Percentiles rank a stretch among this genome's conserved stretches.
These are phyloP conservation scores for Hylodesmum podocarpum DNA, from an alignment of 306 rosid genomes.

Conservation along the genomic window DNA sequence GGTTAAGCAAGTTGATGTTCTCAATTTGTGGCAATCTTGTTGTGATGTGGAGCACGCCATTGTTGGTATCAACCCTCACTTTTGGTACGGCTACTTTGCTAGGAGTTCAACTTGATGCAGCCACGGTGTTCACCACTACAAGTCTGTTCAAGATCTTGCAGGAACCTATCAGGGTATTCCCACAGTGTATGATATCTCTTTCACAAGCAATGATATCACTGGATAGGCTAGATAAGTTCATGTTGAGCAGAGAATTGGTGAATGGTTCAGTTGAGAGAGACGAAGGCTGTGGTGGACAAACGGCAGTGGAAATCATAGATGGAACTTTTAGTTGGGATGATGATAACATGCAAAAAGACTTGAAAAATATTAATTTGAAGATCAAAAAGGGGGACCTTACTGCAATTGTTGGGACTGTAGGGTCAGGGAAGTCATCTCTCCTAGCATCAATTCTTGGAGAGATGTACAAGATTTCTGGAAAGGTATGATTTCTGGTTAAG, in stretches of 20 bases:
- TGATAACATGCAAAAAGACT: conserved; percentile 40
- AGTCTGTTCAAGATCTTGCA: conserved; percentile 60
- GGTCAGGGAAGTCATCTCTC: conserved; percentile 85
- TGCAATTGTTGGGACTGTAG: conserved; percentile 80
- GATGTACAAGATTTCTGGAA: conserved; percentile 68
- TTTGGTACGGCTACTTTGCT: conserved; percentile 63
- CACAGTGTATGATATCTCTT: conserved; percentile 70
- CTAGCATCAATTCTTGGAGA: conserved; percentile 76
- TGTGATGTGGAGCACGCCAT: conserved; percentile 70
- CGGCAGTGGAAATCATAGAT: conserved; percentile 55
- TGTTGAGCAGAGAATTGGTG: conserved; percentile 61
- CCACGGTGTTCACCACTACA: conserved; percentile 72
- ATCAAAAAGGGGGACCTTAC: conserved; percentile 62
- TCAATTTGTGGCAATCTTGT: conserved; percentile 46
- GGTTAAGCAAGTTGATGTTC: conserved; percentile 73
- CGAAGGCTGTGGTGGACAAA: conserved; percentile 39
- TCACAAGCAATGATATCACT: conserved; percentile 77
- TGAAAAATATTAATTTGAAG: conserved; percentile 53
- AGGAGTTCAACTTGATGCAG: conserved; percentile 70
- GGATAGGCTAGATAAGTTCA: conserved; percentile 61
- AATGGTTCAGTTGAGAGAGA: conserved; percentile 53
- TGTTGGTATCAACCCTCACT: conserved; percentile 55
- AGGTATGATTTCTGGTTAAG: conserved; percentile 43
- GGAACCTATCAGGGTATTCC: conserved; percentile 76
- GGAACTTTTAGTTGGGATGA: conserved; percentile 80